Evolutionary conservation across 108 stramenopile genomes (phyloP).

Genomic region (Fragilaria crotonensis): DNA sequence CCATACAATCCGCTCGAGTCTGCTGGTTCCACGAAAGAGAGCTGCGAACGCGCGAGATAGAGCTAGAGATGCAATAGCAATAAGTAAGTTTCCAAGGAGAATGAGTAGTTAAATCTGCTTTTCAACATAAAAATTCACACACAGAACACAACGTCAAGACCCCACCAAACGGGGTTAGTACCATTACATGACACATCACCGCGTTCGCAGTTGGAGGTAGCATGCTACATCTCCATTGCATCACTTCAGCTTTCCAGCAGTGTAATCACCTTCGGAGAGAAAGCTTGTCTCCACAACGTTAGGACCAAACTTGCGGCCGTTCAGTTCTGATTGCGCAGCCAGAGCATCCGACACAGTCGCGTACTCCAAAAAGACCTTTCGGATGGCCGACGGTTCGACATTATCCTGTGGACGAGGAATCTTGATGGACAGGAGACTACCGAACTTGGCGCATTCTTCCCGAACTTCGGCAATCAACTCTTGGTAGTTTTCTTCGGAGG

Average conservation of each 20-base stretch:
- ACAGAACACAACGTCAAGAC: too few species aligned
- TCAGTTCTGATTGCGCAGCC: conserved; percentile 68
- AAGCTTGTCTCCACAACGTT: conserved; percentile 63
- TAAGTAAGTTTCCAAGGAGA: too few species aligned
- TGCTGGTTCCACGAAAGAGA: too few species aligned
- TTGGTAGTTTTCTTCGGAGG: conserved; percentile 72
- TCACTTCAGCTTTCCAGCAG: conserved; percentile 11
- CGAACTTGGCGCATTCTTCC: conserved; percentile 77
- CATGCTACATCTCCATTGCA: too few species aligned
- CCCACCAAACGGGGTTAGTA: too few species aligned
- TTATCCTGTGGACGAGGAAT: conserved; percentile 68
- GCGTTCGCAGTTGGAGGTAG: too few species aligned
- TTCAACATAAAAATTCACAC: too few species aligned
- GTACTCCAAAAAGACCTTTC: conserved; percentile 89
- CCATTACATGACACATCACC: too few species aligned
- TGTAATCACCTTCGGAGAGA: conserved; percentile 22
- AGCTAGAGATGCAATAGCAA: too few species aligned
- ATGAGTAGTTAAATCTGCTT: too few species aligned
- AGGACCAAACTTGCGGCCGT: conserved; percentile 85
- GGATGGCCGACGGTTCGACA: conserved; percentile 48
- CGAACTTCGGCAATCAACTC: conserved; percentile 78
- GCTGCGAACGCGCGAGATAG: too few species aligned
- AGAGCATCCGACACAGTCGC: conserved; percentile 59
- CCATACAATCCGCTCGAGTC: too few species aligned
- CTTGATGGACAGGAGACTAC: conserved; percentile 67